These are phyloP conservation scores for Coriolopsis trogii DNA, from an alignment of 1,284 basidiomycete species.

Conservation along the genomic window DNA sequence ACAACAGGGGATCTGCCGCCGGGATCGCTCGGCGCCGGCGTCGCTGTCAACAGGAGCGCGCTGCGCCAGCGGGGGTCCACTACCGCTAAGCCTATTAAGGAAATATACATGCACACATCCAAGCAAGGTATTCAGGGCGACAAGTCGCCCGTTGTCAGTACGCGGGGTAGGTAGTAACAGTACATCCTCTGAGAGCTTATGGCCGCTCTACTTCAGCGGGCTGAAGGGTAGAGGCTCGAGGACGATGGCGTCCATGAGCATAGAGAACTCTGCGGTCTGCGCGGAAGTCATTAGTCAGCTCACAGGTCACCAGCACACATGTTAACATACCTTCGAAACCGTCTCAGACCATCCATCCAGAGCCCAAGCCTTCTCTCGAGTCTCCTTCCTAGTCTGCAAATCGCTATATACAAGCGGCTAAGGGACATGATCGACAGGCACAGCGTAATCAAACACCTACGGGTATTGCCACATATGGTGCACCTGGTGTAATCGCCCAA, in stretches of 20 bases:
- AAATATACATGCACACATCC: constrained; percentile 21
- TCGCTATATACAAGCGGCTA: constrained; percentile 46
- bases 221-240: constrained; percentile 77
- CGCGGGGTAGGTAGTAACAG: neutral
- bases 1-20: constrained; percentile 3
- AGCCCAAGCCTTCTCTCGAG: constrained; percentile 88
- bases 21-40: constrained; percentile 10
- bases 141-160: neutral
- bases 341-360: constrained; percentile 94
- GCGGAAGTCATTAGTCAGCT: constrained; percentile 4
- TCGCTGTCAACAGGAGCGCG: neutral
- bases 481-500: constrained; percentile 88
- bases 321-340: constrained; percentile 75
- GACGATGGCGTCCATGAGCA: constrained; percentile 79
- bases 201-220: constrained; percentile 62
- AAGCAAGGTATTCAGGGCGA: constrained; percentile 3
- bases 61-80: constrained; percentile 3
- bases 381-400: constrained; percentile 80
- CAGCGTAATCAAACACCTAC: constrained; percentile 47
- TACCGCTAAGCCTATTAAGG: constrained; percentile 17
- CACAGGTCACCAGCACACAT: constrained; percentile 1
- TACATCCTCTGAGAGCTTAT: neutral
- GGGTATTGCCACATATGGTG: constrained; percentile 96
- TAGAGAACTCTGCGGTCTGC: constrained; percentile 79
- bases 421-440: constrained; percentile 18